Evolutionary conservation across 2,329 filamentous ascomycete genomes (phyloP), one percentile per base, ranked within the genome.

Genomic region (Aspergillus luchuensis): DNA sequence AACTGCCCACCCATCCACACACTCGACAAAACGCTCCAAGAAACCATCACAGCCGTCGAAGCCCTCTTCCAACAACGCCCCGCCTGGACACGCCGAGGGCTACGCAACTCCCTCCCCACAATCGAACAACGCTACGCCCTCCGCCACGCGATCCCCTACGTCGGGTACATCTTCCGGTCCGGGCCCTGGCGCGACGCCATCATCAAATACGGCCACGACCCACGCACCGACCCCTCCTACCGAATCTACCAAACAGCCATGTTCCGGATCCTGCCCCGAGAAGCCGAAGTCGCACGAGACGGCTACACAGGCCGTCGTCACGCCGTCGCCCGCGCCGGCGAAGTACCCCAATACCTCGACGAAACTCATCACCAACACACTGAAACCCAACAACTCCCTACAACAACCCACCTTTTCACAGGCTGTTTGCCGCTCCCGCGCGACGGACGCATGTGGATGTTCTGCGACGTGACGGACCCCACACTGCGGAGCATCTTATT

Each of bases 101-200:
- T 97, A 13, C 83, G 89, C 68, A 97, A 97, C 75, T 83, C 85
- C 56, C 81, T 97, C 30, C 69, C 70, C 5, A 76, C 78, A 36
- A 76, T 78, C 63, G 79, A 82, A 52, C 81, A 82, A 60, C 80
- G 82, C 25, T 80, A 82, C 56, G 76, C 80, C 17, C 79, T 97
- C 62, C 90, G 91, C 69, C 85, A 89, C 71, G 91, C 91, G 50
- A 85, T 93, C 56, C 90, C 92, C 64, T 94, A 95, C 69, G 87
- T 91, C 4, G 92, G 91, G 8, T 99, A 97, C 78, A 91, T 93
- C 76, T 97, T 98, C 82, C 89, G 90, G 61, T 92, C 90, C 21
- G 95, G 95, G 0, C 93, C 95, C 0, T 99, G 92, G 90, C 86
- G 92, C 64, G 93, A 98, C 74, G 89, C 91, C 3, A 87, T 97